These are phyloP conservation scores for Niebla homalea DNA, from an alignment of 495 filamentous ascomycete species.

Conservation along the genomic window DNA sequence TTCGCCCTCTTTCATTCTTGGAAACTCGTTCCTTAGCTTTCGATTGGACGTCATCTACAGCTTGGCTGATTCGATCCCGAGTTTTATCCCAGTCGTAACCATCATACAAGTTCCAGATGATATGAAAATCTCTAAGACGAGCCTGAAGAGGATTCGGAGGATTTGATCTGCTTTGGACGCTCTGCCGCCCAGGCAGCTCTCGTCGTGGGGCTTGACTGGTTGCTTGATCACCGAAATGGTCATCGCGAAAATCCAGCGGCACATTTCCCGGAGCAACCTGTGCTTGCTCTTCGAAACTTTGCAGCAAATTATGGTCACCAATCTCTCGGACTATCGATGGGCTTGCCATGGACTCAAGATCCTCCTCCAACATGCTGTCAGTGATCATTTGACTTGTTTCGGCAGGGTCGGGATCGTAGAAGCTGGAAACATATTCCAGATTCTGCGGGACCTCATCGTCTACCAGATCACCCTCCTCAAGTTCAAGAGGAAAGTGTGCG, in stretches of 20 bases:
- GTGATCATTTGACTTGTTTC: constrained; percentile 29
- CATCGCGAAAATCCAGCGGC: constrained; percentile 56
- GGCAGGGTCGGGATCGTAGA: constrained; percentile 34
- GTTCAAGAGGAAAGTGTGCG: constrained; percentile 4
- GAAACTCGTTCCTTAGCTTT: constrained; percentile 62
- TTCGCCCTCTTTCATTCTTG: constrained; percentile 31
- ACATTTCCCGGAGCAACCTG: constrained; percentile 36
- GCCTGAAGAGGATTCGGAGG: constrained; percentile 55
- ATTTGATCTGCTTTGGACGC: too few relatives aligned
- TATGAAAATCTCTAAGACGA: constrained; percentile 68
- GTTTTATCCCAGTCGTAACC: constrained; percentile 94
- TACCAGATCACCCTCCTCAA: constrained; percentile 24
- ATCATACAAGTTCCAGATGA: constrained; percentile 97
- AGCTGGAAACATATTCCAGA: constrained; percentile 50
- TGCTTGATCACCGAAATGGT: constrained; percentile 59
- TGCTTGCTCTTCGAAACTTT: constrained; percentile 48
- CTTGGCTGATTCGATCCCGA: constrained; percentile 70
- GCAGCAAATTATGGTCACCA: constrained; percentile 44
- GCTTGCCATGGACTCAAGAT: constrained; percentile 25
- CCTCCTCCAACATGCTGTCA: constrained; percentile 35
- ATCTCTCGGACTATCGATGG: constrained; percentile 33
- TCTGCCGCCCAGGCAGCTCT: too few relatives aligned
- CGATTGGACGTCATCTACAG: constrained; percentile 71
- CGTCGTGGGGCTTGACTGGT: constrained; percentile 14
- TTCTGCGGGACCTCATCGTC: constrained; percentile 37